Conservation (phyloP, 441 rosid species). For the Theobroma grandiflorum region DNA sequence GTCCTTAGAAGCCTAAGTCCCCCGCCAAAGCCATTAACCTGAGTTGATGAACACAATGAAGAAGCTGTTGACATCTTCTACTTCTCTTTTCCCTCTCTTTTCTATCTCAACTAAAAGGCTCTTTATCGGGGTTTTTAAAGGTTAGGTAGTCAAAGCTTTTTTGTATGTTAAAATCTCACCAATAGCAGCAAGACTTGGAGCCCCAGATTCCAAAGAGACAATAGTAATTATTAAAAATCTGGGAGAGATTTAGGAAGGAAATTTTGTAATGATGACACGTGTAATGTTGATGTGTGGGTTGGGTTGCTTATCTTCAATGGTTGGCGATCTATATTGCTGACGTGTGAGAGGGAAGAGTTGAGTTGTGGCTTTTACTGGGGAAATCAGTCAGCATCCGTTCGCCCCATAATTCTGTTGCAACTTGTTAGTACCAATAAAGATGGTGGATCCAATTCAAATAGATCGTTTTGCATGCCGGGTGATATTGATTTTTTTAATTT, state of each 20-base stretch:
- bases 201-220: conserved; percentile 4
- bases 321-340: conserved; percentile 23
- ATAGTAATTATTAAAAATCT: conserved; percentile 15
- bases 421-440: too few relatives aligned
- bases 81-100: conserved; percentile 1
- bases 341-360: neutral
- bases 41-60: conserved; percentile 69
- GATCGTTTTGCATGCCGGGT: too few relatives aligned
- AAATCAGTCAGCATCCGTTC: neutral
- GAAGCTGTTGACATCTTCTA: conserved; percentile 57
- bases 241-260: conserved; percentile 29
- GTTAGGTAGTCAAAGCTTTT: conserved; percentile 41
- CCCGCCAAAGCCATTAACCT: conserved; percentile 56
- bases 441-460: too few relatives aligned
- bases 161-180: conserved; percentile 24
- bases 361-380: neutral
- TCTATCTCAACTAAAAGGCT: neutral
- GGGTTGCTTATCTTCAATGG: conserved; percentile 29
- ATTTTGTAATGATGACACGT: conserved; percentile 47
- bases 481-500: too few relatives aligned
- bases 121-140: neutral
- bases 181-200: conserved; percentile 26
- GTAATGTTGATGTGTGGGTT: conserved; percentile 25
- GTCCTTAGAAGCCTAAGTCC: conserved; percentile 49
- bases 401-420: neutral